These are phyloP conservation scores for Euphorbia peplus DNA, from an alignment of 345 rosid species.

Conservation along the genomic window DNA sequence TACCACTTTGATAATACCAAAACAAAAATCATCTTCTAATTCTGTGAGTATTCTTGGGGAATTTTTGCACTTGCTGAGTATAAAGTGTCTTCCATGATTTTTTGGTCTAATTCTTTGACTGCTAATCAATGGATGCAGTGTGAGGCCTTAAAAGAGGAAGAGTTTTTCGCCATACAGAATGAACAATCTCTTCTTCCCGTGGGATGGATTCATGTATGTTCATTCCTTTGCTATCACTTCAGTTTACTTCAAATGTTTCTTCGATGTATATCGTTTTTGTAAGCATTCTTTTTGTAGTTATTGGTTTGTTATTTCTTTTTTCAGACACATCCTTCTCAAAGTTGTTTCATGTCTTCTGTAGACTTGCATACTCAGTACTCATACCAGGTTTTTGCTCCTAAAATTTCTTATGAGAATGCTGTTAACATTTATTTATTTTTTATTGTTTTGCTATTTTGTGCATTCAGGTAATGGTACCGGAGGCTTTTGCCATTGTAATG, in stretches of 20 bases:
- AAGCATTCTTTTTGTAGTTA: background rate
- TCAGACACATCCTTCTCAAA: constrained; percentile 96
- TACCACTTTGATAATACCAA: constrained; percentile 86
- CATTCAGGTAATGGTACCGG: constrained; percentile 76
- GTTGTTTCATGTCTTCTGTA: constrained; percentile 87
- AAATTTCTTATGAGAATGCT: too few relatives aligned
- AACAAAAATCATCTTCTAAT: constrained; percentile 81
- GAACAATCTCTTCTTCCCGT: constrained; percentile 69
- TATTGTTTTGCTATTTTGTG: background rate
- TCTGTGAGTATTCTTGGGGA: constrained; percentile 53
- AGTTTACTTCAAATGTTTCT: too few relatives aligned
- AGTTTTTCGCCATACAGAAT: constrained; percentile 72
- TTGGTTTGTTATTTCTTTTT: constrained; percentile 19
- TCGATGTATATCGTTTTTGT: too few relatives aligned
- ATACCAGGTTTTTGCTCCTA: constrained; percentile 54
- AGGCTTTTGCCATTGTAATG: constrained; percentile 86
- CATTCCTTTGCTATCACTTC: too few relatives aligned
- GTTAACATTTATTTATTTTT: too few relatives aligned
- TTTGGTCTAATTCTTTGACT: background rate
- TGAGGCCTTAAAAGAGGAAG: constrained; percentile 78
- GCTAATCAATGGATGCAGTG: constrained; percentile 42
- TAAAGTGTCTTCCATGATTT: constrained; percentile 15
- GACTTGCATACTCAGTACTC: constrained; percentile 93
- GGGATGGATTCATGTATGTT: constrained; percentile 88
- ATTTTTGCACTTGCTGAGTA: constrained; percentile 16